These are phyloP conservation scores for Ceratocystis colombiana DNA, from an alignment of 2,329 filamentous ascomycete genomes.

Conservation along the genomic window DNA sequence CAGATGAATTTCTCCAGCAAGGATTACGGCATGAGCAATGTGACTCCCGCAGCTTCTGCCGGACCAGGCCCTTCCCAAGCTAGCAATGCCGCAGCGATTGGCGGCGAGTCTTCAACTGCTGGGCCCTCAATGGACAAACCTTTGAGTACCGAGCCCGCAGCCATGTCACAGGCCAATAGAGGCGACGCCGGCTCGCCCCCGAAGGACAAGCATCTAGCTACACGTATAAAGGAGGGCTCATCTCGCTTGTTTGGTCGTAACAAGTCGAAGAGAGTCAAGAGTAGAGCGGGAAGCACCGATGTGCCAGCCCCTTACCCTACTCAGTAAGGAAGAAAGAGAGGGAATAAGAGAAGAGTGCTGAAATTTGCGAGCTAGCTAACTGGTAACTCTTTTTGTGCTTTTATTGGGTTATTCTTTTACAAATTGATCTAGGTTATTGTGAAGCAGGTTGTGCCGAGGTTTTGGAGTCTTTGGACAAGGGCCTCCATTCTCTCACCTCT, in stretches of 20 bases:
- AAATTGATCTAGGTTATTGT: no score
- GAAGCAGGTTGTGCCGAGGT: no score
- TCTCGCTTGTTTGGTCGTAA: conserved; percentile 16
- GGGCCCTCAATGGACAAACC: neutral
- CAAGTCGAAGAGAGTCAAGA: conserved; percentile 19
- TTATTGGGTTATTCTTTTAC: no score
- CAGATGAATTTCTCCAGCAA: conserved; percentile 12
- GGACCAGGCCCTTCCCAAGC: neutral
- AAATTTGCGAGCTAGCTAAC: no score
- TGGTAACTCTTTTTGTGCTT: no score
- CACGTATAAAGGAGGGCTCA: conserved; percentile 20
- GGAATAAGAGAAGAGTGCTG: neutral
- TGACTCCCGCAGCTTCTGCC: conserved; percentile 4
- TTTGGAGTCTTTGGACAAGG: no score
- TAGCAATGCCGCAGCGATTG: neutral
- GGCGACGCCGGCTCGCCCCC: neutral
- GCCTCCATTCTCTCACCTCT: no score
- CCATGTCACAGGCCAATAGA: conserved; percentile 6
- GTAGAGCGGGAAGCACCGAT: neutral
- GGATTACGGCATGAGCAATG: conserved; percentile 10
- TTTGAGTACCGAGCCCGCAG: neutral
- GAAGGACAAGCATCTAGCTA: conserved; percentile 12
- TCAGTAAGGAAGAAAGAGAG: conserved; percentile 3
- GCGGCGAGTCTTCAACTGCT: neutral
- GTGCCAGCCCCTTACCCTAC: conserved; percentile 13